These are phyloP conservation scores for Saturnispora halmiae DNA, from an alignment of 805 yeast species.

Conservation along the genomic window DNA sequence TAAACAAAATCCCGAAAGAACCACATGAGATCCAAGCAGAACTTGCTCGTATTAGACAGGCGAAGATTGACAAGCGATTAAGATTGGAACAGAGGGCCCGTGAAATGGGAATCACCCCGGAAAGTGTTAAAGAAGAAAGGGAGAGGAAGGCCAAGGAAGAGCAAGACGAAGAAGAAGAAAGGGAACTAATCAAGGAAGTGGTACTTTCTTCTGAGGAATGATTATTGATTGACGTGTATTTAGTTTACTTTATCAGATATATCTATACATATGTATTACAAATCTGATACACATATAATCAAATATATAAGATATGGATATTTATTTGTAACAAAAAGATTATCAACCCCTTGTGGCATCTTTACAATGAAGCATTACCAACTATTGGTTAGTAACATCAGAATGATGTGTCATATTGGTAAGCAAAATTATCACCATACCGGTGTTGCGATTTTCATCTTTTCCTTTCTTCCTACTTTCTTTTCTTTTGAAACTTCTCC, in stretches of 20 bases:
- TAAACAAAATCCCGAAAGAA: slow-evolving; percentile 87
- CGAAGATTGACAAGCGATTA: slow-evolving; percentile 61
- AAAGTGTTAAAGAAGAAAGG: slow-evolving; percentile 31
- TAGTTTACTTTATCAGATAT: too few species aligned
- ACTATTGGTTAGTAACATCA: too few species aligned
- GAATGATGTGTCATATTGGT: too few species aligned
- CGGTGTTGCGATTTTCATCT: neutral
- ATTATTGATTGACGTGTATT: neutral
- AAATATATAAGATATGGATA: too few species aligned
- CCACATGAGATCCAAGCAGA: slow-evolving; percentile 88
- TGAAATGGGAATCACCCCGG: slow-evolving; percentile 55
- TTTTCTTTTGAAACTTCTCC: too few species aligned
- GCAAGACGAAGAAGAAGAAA: slow-evolving; percentile 10
- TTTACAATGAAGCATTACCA: too few species aligned
- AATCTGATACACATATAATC: too few species aligned
- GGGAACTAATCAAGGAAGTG: slow-evolving; percentile 7
- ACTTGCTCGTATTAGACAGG: slow-evolving; percentile 75
- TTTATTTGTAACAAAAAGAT: too few species aligned
- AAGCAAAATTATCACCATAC: too few species aligned
- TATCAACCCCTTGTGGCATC: too few species aligned
- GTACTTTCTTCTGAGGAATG: slow-evolving; percentile 12
- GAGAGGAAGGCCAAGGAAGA: slow-evolving; percentile 19
- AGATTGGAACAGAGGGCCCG: slow-evolving; percentile 63
- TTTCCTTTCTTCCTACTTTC: neutral
- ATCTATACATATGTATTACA: too few species aligned